phyloP scores from a whole-genome alignment of 805 yeast species.

The Pichia ethanolica region DNA sequence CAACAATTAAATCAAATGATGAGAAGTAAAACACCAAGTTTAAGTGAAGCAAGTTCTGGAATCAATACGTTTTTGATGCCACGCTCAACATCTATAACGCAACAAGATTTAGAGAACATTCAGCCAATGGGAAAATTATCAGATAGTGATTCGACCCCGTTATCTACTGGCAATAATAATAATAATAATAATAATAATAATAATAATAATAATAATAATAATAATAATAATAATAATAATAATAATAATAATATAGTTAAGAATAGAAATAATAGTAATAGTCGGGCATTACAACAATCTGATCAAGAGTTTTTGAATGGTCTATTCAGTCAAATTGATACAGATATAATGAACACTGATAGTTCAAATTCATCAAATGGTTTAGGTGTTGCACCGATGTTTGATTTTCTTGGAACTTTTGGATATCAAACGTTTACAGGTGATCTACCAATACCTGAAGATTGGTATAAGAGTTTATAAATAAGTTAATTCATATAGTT shows the following conservation, averaged over 20 bases:
- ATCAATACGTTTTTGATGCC: not conserved
- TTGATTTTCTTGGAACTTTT: slow-evolving; percentile 8
- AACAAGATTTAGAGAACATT: not conserved
- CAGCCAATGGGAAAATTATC: not conserved
- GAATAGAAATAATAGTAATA: not conserved
- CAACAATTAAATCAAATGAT: not conserved
- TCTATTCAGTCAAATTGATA: slow-evolving; percentile 25
- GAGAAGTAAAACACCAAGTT: not conserved
- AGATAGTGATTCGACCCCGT: too few species aligned
- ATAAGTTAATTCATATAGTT: not conserved
- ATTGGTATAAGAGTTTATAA: slow-evolving; percentile 6
- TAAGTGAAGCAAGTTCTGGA: not conserved
- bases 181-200: not conserved
- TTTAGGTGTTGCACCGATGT: slow-evolving; percentile 6
- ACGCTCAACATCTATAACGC: not conserved
- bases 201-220: not conserved
- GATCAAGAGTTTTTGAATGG: slow-evolving; percentile 24
- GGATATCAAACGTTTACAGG: slow-evolving; percentile 1
- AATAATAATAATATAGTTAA: not conserved
- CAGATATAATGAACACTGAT: slow-evolving; percentile 24
- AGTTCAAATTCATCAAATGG: not conserved
- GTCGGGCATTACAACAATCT: slow-evolving; percentile 9
- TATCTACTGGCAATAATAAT: too few species aligned
- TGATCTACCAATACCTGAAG: slow-evolving; percentile 6
- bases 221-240: not conserved